Evolutionary conservation across 139 green algal species (phyloP).

Genomic region (Trebouxia sp.): DNA sequence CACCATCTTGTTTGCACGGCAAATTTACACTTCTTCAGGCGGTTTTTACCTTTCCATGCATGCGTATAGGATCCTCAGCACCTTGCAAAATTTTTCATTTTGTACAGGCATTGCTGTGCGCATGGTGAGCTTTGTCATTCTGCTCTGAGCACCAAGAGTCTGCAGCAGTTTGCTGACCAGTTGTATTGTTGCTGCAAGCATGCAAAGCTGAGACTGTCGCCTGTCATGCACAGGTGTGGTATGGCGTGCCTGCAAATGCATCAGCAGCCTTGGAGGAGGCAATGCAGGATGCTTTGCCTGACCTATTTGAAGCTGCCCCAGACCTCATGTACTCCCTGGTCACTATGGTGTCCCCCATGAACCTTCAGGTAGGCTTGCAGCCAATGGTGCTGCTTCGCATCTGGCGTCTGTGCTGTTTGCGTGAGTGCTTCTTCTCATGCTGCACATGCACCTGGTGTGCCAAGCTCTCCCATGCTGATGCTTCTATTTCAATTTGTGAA

Average conservation of each 20-base stretch:
- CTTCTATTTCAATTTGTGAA: no score
- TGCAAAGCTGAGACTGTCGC: background rate
- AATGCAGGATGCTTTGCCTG: slow-evolving; percentile 68
- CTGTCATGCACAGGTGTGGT: slow-evolving; percentile 59
- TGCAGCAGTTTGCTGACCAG: background rate
- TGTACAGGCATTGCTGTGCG: no score
- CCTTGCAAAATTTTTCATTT: background rate
- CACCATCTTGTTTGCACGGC: background rate
- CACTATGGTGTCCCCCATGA: slow-evolving; percentile 80
- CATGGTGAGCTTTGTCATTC: no score
- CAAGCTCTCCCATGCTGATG: no score
- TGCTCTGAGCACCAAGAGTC: background rate
- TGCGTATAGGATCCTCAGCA: background rate
- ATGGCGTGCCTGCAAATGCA: slow-evolving; percentile 63
- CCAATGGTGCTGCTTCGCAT: background rate
- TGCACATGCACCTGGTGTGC: no score
- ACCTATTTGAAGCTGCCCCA: slow-evolving; percentile 68
- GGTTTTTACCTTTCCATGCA: background rate
- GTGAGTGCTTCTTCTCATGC: no score
- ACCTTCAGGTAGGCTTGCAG: slow-evolving; percentile 39
- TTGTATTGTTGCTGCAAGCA: background rate
- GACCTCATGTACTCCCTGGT: slow-evolving; percentile 79
- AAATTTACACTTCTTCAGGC: background rate
- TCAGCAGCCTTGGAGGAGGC: slow-evolving; percentile 63
- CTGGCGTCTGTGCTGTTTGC: background rate